phyloP scores from a whole-genome alignment of 192 early-diverging fungal species.

The Entomortierella beljakovae region DNA sequence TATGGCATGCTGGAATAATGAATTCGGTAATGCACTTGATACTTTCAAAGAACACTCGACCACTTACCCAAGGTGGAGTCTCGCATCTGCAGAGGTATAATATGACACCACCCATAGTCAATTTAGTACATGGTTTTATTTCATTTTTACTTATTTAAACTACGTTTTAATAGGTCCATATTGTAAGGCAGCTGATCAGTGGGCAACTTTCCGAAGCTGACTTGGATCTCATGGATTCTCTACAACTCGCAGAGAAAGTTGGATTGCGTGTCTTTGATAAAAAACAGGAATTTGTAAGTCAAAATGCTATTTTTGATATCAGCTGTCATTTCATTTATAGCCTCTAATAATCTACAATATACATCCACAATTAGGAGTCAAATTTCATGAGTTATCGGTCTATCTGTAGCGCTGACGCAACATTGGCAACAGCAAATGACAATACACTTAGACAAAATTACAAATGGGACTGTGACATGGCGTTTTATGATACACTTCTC shows the following conservation, averaged over 20 bases:
- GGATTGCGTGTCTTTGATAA: slow-evolving; percentile 43
- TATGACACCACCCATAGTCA: too few relatives aligned
- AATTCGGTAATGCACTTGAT: slow-evolving; percentile 44
- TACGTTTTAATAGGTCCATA: slow-evolving; percentile 28
- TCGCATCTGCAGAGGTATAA: slow-evolving; percentile 47
- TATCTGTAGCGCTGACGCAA: slow-evolving; percentile 28
- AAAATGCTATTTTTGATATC: too few relatives aligned
- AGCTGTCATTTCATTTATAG: too few relatives aligned
- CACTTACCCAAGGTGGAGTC: slow-evolving; percentile 49
- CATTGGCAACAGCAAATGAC: slow-evolving; percentile 20
- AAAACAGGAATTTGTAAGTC: slow-evolving; percentile 27
- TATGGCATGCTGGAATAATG: slow-evolving; percentile 55
- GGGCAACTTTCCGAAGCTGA: slow-evolving; percentile 53
- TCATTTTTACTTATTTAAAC: neutral
- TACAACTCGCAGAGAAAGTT: slow-evolving; percentile 50
- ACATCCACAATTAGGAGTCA: slow-evolving; percentile 24
- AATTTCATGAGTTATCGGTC: slow-evolving; percentile 36
- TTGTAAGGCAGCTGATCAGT: slow-evolving; percentile 52
- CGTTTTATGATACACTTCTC: slow-evolving; percentile 54
- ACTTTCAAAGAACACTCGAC: slow-evolving; percentile 36
- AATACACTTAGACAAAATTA: slow-evolving; percentile 52
- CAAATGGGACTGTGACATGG: slow-evolving; percentile 60
- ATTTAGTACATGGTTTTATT: too few relatives aligned
- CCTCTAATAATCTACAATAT: too few relatives aligned
- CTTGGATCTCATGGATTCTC: slow-evolving; percentile 48